Evolutionary conservation across 2,329 filamentous ascomycete genomes (phyloP).

Genomic region (Colletotrichum gloeosporioides): DNA sequence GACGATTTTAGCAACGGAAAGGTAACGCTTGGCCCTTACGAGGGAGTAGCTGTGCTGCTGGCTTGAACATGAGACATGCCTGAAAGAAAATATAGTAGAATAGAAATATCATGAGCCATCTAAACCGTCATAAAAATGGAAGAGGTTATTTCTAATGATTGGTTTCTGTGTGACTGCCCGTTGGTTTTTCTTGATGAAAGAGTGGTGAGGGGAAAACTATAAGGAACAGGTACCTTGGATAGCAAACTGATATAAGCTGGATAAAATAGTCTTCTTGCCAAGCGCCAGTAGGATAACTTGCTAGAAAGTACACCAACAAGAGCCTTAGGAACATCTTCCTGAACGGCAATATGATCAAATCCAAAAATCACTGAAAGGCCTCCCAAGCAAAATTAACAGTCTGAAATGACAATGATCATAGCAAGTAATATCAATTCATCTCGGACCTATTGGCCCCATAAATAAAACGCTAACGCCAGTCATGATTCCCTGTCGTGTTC

Average conservation of each 20-base stretch:
- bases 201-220: background rate
- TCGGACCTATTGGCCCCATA: background rate
- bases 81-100: background rate
- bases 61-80: background rate
- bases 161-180: background rate
- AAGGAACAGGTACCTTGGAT: background rate
- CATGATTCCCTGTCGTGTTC: background rate
- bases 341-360: background rate
- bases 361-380: background rate
- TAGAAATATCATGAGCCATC: background rate
- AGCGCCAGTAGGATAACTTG: background rate
- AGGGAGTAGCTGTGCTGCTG: slow-evolving; percentile 39
- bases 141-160: background rate
- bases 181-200: no score
- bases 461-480: background rate
- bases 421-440: background rate
- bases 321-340: background rate
- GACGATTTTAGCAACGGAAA: slow-evolving; percentile 29
- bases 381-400: accelerated
- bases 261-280: background rate
- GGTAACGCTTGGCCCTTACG: slow-evolving; percentile 39
- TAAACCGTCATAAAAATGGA: background rate
- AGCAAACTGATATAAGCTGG: background rate
- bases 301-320: accelerated
- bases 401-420: background rate